A percentile compares a stretch with the other conserved stretches of the same genome.
Conservation (phyloP, 140 eudicot genomes). For the Bidens hawaiensis region DNA sequence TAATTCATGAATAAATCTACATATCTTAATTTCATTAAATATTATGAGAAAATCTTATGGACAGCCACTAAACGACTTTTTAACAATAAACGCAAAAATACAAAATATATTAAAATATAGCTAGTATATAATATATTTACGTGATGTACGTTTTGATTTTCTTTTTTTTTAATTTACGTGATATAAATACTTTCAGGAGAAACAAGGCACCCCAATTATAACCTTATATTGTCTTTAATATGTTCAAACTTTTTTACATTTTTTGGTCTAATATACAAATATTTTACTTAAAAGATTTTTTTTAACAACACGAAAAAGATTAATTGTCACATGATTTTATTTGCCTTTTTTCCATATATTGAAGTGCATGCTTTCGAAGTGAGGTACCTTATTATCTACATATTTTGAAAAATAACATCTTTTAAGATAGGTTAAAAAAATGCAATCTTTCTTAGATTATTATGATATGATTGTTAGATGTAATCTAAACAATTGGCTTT, state of each 20-base stretch:
- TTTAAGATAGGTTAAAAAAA: background rate
- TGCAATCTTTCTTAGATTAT: too few relatives aligned
- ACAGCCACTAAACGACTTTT: conserved; percentile 30
- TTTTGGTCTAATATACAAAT: background rate
- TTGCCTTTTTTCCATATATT: background rate
- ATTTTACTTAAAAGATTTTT: too few relatives aligned
- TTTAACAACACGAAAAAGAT: background rate
- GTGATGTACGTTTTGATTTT: conserved; percentile 2
- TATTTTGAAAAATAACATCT: background rate
- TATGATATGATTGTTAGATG: too few relatives aligned
- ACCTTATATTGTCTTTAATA: too few relatives aligned
- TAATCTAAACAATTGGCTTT: too few relatives aligned
- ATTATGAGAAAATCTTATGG: conserved; percentile 1
- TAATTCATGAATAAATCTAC: conserved; percentile 30
- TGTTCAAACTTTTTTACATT: too few relatives aligned
- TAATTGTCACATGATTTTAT: background rate
- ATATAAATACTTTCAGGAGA: background rate
- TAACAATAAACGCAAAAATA: conserved; percentile 5
- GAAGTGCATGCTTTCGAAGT: background rate
- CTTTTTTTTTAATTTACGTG: background rate
- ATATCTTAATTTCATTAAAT: conserved; percentile 16
- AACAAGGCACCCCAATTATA: background rate
- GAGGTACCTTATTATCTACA: background rate
- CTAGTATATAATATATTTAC: conserved; percentile 9
- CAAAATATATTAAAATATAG: background rate